Evolutionary conservation across 106 monocot species (phyloP).

Genomic region (Dendrobium catenatum): DNA sequence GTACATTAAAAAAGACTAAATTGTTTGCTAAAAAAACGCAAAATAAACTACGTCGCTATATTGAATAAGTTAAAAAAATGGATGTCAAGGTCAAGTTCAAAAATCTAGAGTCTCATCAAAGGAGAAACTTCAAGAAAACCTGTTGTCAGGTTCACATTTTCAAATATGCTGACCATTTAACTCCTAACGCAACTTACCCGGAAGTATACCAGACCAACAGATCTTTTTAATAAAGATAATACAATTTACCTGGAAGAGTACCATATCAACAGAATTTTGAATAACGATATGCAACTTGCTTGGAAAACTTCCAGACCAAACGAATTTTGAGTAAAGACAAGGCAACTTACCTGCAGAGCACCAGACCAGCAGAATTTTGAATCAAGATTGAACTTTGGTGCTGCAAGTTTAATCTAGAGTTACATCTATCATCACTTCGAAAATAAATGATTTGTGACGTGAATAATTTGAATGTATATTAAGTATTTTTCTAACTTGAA

Average conservation of each 20-base stretch:
- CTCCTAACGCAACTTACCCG: neutral
- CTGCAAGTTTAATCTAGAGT: neutral
- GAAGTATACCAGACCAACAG: neutral
- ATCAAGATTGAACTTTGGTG: neutral
- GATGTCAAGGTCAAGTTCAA: neutral
- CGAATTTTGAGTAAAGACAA: neutral
- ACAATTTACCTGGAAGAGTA: neutral
- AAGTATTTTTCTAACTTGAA: no score
- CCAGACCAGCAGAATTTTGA: neutral
- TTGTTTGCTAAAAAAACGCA: neutral
- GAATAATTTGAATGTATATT: no score
- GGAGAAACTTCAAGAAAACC: slow-evolving; percentile 2
- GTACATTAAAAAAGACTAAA: no score
- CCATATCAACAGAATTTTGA: neutral
- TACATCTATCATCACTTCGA: neutral
- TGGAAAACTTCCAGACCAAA: neutral
- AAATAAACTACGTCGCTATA: neutral
- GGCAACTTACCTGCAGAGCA: neutral
- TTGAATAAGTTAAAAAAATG: neutral
- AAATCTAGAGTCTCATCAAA: neutral
- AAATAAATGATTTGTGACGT: neutral
- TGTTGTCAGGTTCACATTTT: neutral
- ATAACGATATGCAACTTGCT: neutral
- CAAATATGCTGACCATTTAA: neutral
- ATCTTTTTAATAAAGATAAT: neutral